Conservation (phyloP, 2,329 filamentous ascomycete genomes). For the Colletotrichum gloeosporioides region DNA sequence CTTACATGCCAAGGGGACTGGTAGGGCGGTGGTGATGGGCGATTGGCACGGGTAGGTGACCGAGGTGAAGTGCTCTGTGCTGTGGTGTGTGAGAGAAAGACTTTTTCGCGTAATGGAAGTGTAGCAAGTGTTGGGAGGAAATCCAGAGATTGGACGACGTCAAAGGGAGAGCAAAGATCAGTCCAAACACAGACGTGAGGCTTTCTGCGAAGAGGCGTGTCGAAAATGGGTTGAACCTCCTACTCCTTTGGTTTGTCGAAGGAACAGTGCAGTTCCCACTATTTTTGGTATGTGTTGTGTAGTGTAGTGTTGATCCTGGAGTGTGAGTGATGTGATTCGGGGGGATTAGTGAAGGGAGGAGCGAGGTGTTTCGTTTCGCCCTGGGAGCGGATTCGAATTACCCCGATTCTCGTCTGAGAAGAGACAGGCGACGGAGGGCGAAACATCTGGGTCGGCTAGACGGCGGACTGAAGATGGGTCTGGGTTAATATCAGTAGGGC, state of each 20-base stretch:
- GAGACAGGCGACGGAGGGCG: not conserved
- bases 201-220: not conserved
- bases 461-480: not conserved
- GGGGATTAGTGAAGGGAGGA: not conserved
- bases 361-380: conserved; percentile 9
- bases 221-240: not conserved
- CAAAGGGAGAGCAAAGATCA: not conserved
- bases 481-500: conserved; percentile 1
- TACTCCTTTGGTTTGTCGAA: not conserved
- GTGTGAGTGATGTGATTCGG: not conserved
- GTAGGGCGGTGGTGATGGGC: not conserved
- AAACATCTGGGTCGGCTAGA: not conserved
- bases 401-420: not conserved
- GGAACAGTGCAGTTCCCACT: not conserved
- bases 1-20: not conserved
- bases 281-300: not conserved
- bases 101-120: not conserved
- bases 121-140: not conserved
- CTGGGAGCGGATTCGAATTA: not conserved
- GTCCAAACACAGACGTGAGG: not conserved
- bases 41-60: not conserved
- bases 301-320: not conserved
- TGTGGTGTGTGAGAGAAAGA: not conserved
- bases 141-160: not conserved
- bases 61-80: not conserved